phyloP scores from a whole-genome alignment of 202 grass and related monocot genomes.

The Eragrostis tef region DNA sequence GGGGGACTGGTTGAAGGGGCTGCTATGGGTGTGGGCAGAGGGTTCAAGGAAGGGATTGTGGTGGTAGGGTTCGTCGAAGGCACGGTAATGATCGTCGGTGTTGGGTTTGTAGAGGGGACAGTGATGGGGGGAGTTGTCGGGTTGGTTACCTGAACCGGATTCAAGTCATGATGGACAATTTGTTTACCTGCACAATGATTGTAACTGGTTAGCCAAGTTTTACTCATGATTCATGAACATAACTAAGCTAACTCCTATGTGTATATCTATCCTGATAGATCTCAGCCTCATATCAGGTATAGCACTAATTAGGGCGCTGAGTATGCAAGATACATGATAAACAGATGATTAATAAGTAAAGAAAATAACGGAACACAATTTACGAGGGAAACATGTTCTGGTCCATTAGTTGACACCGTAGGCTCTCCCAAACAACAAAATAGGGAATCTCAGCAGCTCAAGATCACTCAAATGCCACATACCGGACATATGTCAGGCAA shows the following conservation, averaged over 20 bases:
- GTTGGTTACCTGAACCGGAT: conserved; percentile 50
- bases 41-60: conserved; percentile 69
- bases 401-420: neutral
- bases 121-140: conserved; percentile 54
- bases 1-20: conserved; percentile 47
- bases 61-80: conserved; percentile 73
- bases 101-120: conserved; percentile 64
- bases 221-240: neutral
- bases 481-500: no score
- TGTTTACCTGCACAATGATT: conserved; percentile 45
- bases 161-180: conserved; percentile 41
- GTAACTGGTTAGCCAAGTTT: neutral
- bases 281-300: neutral
- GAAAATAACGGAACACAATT: neutral
- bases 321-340: neutral
- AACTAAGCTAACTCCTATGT: neutral
- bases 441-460: neutral
- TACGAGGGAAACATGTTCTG: neutral
- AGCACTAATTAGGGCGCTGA: neutral
- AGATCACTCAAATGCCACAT: neutral
- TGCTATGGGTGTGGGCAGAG: conserved; percentile 64
- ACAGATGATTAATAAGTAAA: neutral
- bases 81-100: conserved; percentile 68
- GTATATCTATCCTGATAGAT: neutral
- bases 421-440: neutral